phyloP scores from a whole-genome alignment of 805 yeast species.

The Saccharomycopsis selenospora region DNA sequence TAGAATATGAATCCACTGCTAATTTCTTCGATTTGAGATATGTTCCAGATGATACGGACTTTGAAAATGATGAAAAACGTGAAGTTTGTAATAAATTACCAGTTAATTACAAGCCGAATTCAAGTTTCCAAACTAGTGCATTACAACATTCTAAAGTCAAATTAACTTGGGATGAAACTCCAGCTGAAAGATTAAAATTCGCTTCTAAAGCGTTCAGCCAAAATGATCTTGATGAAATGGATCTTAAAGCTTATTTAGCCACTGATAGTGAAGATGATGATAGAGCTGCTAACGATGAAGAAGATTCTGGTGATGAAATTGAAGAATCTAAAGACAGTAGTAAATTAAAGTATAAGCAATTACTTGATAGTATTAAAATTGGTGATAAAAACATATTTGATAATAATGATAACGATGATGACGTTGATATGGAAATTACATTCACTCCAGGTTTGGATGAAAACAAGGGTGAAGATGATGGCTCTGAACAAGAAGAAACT shows the following conservation, averaged over 20 bases:
- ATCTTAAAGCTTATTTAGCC: slow-evolving; percentile 86
- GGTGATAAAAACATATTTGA: slow-evolving; percentile 33
- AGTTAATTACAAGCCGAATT: slow-evolving; percentile 65
- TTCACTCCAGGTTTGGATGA: slow-evolving; percentile 77
- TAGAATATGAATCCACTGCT: slow-evolving; percentile 94
- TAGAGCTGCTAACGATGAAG: slow-evolving; percentile 57
- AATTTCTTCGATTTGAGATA: slow-evolving; percentile 88
- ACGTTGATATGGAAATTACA: slow-evolving; percentile 89
- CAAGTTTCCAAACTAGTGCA: slow-evolving; percentile 84
- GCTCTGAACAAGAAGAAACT: slow-evolving; percentile 50
- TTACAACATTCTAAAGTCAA: slow-evolving; percentile 93
- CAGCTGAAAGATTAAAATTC: slow-evolving; percentile 72
- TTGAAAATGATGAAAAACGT: slow-evolving; percentile 60
- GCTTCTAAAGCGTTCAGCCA: slow-evolving; percentile 79
- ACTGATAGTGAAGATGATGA: slow-evolving; percentile 59
- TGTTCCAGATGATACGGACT: slow-evolving; percentile 88
- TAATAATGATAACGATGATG: slow-evolving; percentile 45
- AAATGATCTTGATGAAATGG: slow-evolving; percentile 84
- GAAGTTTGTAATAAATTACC: slow-evolving; percentile 73
- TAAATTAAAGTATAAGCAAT: slow-evolving; percentile 55
- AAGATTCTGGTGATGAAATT: slow-evolving; percentile 44
- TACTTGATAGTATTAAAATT: slow-evolving; percentile 34
- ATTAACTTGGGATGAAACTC: slow-evolving; percentile 98
- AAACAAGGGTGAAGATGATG: slow-evolving; percentile 30
- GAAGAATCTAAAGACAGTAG: slow-evolving; percentile 26